These are phyloP conservation scores for Cajanus cajan DNA, from an alignment of 306 rosid genomes.

Conservation along the genomic window DNA sequence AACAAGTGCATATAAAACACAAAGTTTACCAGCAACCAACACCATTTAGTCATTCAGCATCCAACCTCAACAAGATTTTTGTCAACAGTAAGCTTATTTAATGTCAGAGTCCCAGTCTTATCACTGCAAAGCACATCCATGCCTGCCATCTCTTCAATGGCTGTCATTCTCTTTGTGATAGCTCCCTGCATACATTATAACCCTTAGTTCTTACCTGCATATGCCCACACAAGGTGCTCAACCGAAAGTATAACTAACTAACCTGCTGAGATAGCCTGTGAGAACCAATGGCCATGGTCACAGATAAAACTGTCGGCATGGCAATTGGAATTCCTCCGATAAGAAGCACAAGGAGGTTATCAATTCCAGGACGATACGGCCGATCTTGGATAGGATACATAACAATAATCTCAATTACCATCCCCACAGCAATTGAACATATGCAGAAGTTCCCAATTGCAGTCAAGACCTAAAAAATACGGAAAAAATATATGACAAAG, in stretches of 20 bases:
- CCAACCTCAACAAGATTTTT: slow-evolving; percentile 90
- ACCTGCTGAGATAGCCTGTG: slow-evolving; percentile 98
- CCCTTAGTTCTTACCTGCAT: slow-evolving; percentile 11
- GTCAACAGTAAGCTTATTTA: slow-evolving; percentile 89
- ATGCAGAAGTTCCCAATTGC: slow-evolving; percentile 98
- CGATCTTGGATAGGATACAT: slow-evolving; percentile 99
- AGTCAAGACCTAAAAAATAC: slow-evolving; percentile 75
- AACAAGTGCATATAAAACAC: not conserved
- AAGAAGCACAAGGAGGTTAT: slow-evolving; percentile 95
- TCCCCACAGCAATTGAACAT: slow-evolving; percentile 93
- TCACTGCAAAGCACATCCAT: slow-evolving; percentile 99
- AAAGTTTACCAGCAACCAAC: slow-evolving; percentile 19
- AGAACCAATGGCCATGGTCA: slow-evolving; percentile 99
- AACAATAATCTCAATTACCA: slow-evolving; percentile 86
- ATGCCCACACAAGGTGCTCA: slow-evolving; percentile 2
- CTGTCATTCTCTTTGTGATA: slow-evolving; percentile 98
- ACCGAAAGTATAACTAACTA: slow-evolving; percentile 31
- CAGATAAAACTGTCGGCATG: slow-evolving; percentile 98
- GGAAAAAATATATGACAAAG: not conserved
- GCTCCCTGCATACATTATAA: slow-evolving; percentile 73
- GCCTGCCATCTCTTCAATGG: slow-evolving; percentile 99
- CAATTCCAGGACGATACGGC: slow-evolving; percentile 87
- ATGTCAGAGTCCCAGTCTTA: slow-evolving; percentile 92
- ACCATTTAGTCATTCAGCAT: slow-evolving; percentile 17
- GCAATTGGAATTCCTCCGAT: slow-evolving; percentile 99